Evolutionary conservation across 805 yeast species (phyloP), one percentile per base, ranked within the genome.

Genomic region (Lipomyces spencermartinsiae): DNA sequence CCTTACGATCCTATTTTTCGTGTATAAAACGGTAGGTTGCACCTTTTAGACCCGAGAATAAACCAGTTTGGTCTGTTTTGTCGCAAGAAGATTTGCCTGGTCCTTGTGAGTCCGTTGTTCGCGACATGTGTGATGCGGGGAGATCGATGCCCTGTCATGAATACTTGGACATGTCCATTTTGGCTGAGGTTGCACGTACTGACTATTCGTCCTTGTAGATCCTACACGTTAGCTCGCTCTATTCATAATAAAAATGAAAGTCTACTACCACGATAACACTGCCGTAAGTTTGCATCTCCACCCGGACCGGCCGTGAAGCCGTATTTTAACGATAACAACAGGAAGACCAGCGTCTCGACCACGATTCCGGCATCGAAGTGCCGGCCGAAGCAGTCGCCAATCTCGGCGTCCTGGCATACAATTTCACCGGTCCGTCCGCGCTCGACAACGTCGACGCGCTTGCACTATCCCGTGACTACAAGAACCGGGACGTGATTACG

Each of bases 401-500:
- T 46, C 64, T 69, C 35, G 72, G 72, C 25, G 72, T 69, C 19
- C 56, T 62, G 16, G 68, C 71, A 8, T 64, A 54, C 56, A 19
- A 58, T 60, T 80, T 87, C 46, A 57, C 65, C 25, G 74, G 73
- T 35, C 63, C 55, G 33, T 82, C 82, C 25, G 78, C 84, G 0
- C 78, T 81, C 39, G 81, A 80, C 1, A 85, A 84, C 1, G 92
- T 94, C 55, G 84, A 93, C 74, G 76, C 74, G 14, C 74, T 95
- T 31, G 97, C 98, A 10, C 66, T 71, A 9, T 84, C 90, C 72
- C 85, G 98, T 68, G 76, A 83, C 35, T 94, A 95, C 81, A 89
- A 86, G 77, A 93, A 93, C 80, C 81, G 96, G 69, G 99, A 94
- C 78, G 82, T 81, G 58, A 86, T 94, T 34, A 80, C 80, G 22